phyloP scores from a whole-genome alignment of 345 rosid genomes.

The sweet orange (Citrus sinensis) region DVS_A1.0 CM039163.1:6827001-6827500 shows the following conservation, averaged over 20 bases:
- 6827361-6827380: constrained; percentile 29
- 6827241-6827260: constrained; percentile 12
- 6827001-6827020: not conserved
- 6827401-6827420: constrained; percentile 18
- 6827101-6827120: constrained; percentile 6
- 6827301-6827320: constrained; percentile 30
- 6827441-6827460: constrained; percentile 45
- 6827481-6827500: constrained; percentile 31
- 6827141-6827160: constrained; percentile 40
- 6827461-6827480: constrained; percentile 42
- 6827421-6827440: constrained; percentile 32
- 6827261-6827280: constrained; percentile 34
- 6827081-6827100: constrained; percentile 16
- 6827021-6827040: not conserved
- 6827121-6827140: constrained; percentile 6
- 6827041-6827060: too few relatives aligned
- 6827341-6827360: constrained; percentile 21
- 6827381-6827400: constrained; percentile 5
- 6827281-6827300: constrained; percentile 34
- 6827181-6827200: constrained; percentile 39
- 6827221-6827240: not conserved
- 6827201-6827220: constrained; percentile 30
- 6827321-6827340: constrained; percentile 51
- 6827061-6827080: constrained; percentile 9
- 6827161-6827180: constrained; percentile 2